Base-by-base conservation (phyloP, 805 yeast species). In the Priceomyces castillae region DNA sequence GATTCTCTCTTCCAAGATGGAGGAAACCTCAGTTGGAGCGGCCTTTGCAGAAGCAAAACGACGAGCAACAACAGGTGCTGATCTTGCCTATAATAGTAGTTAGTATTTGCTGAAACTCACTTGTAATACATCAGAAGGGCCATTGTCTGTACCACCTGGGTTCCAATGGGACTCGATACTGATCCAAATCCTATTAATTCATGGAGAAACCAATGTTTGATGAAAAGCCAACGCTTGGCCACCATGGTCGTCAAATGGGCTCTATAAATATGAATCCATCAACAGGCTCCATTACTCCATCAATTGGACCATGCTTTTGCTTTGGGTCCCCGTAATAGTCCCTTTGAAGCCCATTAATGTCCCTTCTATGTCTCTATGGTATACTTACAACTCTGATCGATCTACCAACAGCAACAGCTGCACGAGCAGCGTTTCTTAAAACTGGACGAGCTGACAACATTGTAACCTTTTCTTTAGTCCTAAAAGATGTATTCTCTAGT, bases 21-120 rank as follows among this genome's bases (percentile, higher is more conserved):
- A 89, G 59, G 99, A 90, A 58, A 94, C 99, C 80, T 94, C 99
- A 59, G 98, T 94, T 71, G 99, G 98, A 62, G 95, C 90, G 67
- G 98, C 94, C 84, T 94, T 94, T 58, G 94, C 90, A 48, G 90
- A 81, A 67, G 97, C 97, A 71, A 81, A 88, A 76, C 96, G 84
- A 64, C 80, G 81, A 58, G 84, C 80, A 64, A 78, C 74, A 59
- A 76, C 61, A 51, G 69, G 70, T 61, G 77, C 70, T 68, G 90
- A 88, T 77, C 87, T 87, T 63, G 88, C 84, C 87, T 81, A 64
- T 41, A 51, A 28, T 40, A 19, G 15, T n/a, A 17, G 70, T 66
- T 67, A 66, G 72, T 65, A 62, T 33, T 19, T 6, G 15, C 5
- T n/a, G 15, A 5, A 28, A 12, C 10, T 17, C 22, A 26, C 5